Evolutionary conservation across 2,329 filamentous ascomycete genomes (phyloP), one percentile per base, ranked within the genome.

Genomic region (Aspergillus sp.): DNA sequence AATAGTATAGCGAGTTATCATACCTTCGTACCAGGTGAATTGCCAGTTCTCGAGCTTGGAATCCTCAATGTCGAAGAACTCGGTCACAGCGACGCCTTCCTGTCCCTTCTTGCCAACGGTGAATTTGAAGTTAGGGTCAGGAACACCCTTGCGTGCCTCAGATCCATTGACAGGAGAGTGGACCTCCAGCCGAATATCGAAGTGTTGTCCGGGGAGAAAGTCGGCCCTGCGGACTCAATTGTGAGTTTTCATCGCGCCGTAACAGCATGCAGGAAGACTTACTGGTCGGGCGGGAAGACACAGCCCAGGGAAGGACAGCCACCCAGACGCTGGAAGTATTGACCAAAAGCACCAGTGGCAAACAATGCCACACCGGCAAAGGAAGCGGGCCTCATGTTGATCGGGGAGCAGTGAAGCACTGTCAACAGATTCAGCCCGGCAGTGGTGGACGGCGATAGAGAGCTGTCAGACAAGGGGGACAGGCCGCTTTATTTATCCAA

Each of bases 141-240:
- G 85, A 57, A 84, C 75, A 65, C 89, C 88, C 64, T 86, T 84
- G 60, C 86, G 90, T n/a, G 87, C 87, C 74, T 95, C 90, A 39
- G 88, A 90, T 63, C 91, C 90, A 73, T 95, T 95, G 70, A 88
- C 81, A 6, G 90, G 90, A 9, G 90, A 89, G 70, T 93, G 90
- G 31, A 95, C 85, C 73, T 95, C 90, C 59, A 93, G 83, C 59
- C 90, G 87, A 62, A 96, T 87, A 71, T 95, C 91, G 69, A 95
- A 95, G 72, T 85, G 88, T 76, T 95, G 90, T 12, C 90, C 90
- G 5, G 90, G 87, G 2, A 96, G 82, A 77, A 95, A 95, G 68
- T 95, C 90, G 62, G 88, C 86, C 77, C 81, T 83, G 33, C 59
- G 27, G 9, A n/a, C n/a, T 46, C 7, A 51, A 6, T 52, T 27